Base-by-base conservation (phyloP, 345 rosid species). In the Lepidium aucheri region DNA sequence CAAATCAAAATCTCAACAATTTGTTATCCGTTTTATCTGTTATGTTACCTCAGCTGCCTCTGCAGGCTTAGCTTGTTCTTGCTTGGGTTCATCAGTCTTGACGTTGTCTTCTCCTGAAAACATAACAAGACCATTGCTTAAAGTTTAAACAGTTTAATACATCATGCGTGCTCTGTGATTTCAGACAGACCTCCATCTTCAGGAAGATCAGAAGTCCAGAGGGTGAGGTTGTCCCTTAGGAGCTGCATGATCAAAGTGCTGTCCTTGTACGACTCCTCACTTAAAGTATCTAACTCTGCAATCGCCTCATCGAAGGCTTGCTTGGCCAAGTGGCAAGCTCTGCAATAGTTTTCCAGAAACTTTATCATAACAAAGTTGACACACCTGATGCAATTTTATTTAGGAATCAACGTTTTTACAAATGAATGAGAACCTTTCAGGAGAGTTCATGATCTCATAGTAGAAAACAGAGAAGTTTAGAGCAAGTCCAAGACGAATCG, bases 211-310 rank as follows among this genome's bases (percentile, higher is more conserved):
- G 96, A 88, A 73, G 99, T 94, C 99, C 97, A 94, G 50, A 94
- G 90, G 20, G 99, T 90, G 78, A 94, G 99, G 76, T 94, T 94
- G 62, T 94, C 99, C 85, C 97, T 88, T 41, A 94, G 78, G 60
- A 94, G 91, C 86, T 94, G 99, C 96, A 94, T 94, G 39, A 94
- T 94, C 74, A 94, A 82, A 50, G 99, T 94, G 83, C 99, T 94
- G 67, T 94, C 99, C 77, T 94, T 94, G 85, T 90, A 94, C 1
- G 99, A 94, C 72, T 94, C 97, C 82, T 90, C 97, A 34, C 92
- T 94, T 67, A 94, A 76, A 46, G 95, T 90, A 81, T 94, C 99
- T 76, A 94, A 79, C 77, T 90, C 99, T 0, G 99, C 89, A 70
- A 94, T 94, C 6, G 97, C 99, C 82, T 90, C 97, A 63, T 90